A percentile compares a stretch with the other conserved stretches of the same genome.
Evolutionary conservation across 306 rosid genomes (phyloP).

Genomic region (Boehmeria nivea): DNA sequence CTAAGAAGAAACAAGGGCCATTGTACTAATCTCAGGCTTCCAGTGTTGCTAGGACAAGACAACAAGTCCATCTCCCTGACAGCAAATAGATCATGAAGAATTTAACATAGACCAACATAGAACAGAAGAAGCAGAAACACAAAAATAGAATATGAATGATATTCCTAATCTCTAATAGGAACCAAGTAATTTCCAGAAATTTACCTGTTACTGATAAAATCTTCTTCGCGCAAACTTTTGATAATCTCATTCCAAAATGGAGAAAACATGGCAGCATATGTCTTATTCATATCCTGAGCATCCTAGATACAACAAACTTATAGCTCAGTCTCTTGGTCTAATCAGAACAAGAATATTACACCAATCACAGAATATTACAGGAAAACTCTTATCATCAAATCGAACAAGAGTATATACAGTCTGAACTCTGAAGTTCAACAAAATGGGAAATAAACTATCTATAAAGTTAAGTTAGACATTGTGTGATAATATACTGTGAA

Average conservation of each 20-base stretch:
- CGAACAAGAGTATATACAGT: too few species aligned
- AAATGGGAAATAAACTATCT: too few species aligned
- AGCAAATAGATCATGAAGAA: constrained; percentile 18
- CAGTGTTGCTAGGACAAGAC: constrained; percentile 82
- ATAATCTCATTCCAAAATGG: constrained; percentile 98
- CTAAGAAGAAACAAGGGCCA: constrained; percentile 99
- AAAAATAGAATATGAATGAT: constrained; percentile 1
- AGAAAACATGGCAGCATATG: constrained; percentile 73
- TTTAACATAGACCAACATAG: constrained; percentile 8
- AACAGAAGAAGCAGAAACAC: constrained; percentile 7
- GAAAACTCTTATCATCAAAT: background rate
- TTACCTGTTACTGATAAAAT: constrained; percentile 85
- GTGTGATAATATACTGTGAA: too few species aligned
- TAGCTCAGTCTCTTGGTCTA: background rate
- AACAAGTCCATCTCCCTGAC: constrained; percentile 93
- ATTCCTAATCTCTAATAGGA: too few species aligned
- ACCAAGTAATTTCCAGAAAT: background rate
- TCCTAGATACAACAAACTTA: constrained; percentile 39
- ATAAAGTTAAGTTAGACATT: too few species aligned
- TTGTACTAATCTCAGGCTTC: constrained; percentile 83
- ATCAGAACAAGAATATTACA: constrained; percentile 2
- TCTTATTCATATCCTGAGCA: constrained; percentile 64
- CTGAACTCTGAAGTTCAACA: too few species aligned
- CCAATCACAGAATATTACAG: background rate
- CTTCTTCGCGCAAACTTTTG: constrained; percentile 91